Percentiles rank a stretch among this genome's conserved stretches.
Conservation (phyloP, 2,329 filamentous ascomycete species). For the Penicillium palitans region DNA sequence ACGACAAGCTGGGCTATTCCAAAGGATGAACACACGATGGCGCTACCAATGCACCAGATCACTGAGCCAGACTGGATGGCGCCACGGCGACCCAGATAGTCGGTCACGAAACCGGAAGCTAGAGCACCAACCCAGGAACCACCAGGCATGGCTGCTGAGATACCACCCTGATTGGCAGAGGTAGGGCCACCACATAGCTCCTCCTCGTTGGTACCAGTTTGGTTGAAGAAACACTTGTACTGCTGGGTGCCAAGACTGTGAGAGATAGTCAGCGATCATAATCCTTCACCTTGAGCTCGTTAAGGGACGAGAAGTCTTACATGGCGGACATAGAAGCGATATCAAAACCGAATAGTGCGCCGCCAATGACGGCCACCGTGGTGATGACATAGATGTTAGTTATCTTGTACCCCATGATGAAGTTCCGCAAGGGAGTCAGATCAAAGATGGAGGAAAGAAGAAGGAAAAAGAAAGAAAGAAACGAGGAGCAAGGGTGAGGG, state of each 20-base stretch:
- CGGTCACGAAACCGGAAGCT: conserved; percentile 55
- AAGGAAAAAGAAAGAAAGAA: not conserved
- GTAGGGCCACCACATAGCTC: conserved; percentile 45
- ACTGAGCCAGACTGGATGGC: conserved; percentile 55
- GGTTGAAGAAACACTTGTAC: conserved; percentile 71
- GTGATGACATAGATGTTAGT: conserved; percentile 62
- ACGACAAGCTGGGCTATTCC: conserved; percentile 70
- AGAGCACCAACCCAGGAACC: conserved; percentile 67
- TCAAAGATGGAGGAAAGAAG: not conserved
- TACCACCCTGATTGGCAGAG: conserved; percentile 63
- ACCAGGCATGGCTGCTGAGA: conserved; percentile 72
- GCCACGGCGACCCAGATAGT: conserved; percentile 55
- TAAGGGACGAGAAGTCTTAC: conserved; percentile 6
- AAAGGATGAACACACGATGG: conserved; percentile 63
- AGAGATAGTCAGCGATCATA: not conserved
- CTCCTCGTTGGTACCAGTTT: conserved; percentile 42
- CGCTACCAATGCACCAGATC: conserved; percentile 56
- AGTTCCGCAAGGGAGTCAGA: not conserved
- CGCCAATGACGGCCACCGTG: conserved; percentile 62
- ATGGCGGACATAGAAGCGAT: conserved; percentile 72
- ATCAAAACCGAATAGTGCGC: conserved; percentile 75
- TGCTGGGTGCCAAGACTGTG: conserved; percentile 60
- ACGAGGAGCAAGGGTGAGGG: conserved; percentile 2
- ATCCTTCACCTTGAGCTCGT: too few relatives aligned
- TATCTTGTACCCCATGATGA: conserved; percentile 41